Evolutionary conservation across 1,284 basidiomycete species (phyloP).

Genomic region (Sporisorium exsertum): DNA sequence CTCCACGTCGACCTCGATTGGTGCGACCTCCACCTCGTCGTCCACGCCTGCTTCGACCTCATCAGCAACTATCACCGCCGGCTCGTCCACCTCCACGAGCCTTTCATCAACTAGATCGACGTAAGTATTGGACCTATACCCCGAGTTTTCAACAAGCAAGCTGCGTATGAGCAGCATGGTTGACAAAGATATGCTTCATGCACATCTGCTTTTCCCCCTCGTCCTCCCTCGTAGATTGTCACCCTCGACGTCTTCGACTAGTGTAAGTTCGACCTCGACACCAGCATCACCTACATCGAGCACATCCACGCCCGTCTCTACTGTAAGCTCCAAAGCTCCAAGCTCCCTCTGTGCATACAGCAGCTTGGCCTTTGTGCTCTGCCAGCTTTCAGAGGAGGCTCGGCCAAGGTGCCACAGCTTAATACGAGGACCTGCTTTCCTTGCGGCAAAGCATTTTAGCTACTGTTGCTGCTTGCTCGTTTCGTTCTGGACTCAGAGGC

Average conservation of each 20-base stretch:
- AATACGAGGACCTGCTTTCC: neutral
- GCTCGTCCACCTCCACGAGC: conserved; percentile 20
- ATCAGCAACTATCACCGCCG: conserved; percentile 30
- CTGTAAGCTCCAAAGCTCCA: conserved; percentile 35
- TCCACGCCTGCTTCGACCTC: conserved; percentile 4
- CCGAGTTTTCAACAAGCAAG: no score
- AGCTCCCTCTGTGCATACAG: conserved; percentile 23
- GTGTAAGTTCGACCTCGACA: conserved; percentile 45
- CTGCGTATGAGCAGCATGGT: neutral
- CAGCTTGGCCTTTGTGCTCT: conserved; percentile 29
- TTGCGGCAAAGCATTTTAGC: neutral
- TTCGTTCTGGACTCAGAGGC: neutral
- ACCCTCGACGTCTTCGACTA: conserved; percentile 34
- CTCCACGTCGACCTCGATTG: conserved; percentile 13
- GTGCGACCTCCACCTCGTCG: conserved; percentile 1
- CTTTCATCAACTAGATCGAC: conserved; percentile 9
- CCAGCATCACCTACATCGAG: conserved; percentile 22
- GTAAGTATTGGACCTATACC: conserved; percentile 8
- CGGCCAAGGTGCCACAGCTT: conserved; percentile 26
- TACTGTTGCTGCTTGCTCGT: neutral
- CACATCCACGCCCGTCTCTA: conserved; percentile 22
- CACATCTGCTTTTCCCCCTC: neutral
- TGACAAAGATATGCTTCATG: neutral
- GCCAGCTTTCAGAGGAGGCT: conserved; percentile 28
- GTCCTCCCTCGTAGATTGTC: conserved; percentile 6